Evolutionary conservation across 2,329 filamentous ascomycete species (phyloP).

Genomic region (Sporothrix mexicana): DNA sequence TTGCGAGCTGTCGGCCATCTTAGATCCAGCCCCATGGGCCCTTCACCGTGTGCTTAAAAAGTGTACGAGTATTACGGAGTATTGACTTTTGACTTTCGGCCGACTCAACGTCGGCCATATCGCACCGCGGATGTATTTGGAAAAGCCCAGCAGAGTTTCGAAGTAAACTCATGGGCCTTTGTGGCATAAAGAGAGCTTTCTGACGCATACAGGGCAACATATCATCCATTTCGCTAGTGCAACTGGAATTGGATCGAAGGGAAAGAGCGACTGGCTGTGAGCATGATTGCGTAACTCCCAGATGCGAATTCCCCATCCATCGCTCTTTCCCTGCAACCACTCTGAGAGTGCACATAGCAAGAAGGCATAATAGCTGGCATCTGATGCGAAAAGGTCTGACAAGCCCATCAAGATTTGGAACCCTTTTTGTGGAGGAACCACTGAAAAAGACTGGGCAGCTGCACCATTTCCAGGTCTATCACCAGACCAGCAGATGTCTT

Average conservation of each 20-base stretch:
- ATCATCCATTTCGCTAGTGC: not conserved
- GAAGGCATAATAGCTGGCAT: conserved; percentile 6
- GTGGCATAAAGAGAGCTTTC: not conserved
- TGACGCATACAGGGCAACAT: not conserved
- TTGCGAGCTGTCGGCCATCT: conserved; percentile 11
- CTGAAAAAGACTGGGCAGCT: not conserved
- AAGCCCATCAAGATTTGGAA: not conserved
- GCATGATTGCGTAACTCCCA: conserved; percentile 15
- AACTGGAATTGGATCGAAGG: not conserved
- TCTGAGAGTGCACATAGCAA: conserved; percentile 11
- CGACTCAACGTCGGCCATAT: not conserved
- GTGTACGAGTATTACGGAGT: too few relatives aligned
- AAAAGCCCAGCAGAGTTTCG: not conserved
- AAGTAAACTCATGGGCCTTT: not conserved
- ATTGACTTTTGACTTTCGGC: not conserved
- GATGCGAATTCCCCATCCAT: conserved; percentile 2
- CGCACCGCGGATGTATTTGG: conserved; percentile 7
- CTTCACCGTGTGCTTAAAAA: not conserved
- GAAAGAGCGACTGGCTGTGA: not conserved
- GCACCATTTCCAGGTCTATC: conserved; percentile 5
- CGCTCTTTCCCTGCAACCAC: conserved; percentile 4
- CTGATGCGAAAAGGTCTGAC: conserved; percentile 24
- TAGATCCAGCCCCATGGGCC: conserved; percentile 16
- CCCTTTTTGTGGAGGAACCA: conserved; percentile 4
- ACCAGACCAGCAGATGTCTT: conserved; percentile 11